Conservation (phyloP, 192 early-diverging fungal species). For the Backusella morwellensis region DNA sequence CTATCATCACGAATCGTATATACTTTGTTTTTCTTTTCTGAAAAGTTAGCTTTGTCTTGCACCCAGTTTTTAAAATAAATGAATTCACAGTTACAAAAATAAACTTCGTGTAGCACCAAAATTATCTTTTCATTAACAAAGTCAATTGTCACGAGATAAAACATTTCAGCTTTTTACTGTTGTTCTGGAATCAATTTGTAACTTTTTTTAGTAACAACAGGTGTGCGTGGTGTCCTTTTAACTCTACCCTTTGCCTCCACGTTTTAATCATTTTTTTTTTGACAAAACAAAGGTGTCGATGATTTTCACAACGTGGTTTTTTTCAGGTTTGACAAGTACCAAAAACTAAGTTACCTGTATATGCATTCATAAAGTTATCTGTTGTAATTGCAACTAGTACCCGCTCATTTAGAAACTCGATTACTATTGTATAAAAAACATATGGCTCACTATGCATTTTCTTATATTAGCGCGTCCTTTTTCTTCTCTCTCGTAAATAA, state of each 20-base stretch:
- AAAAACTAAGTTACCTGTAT: background rate
- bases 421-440: background rate
- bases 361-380: background rate
- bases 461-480: background rate
- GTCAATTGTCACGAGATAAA: background rate
- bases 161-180: background rate
- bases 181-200: background rate
- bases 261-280: background rate
- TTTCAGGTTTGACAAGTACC: constrained; percentile 2
- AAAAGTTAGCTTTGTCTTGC: background rate
- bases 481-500: background rate
- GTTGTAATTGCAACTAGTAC: background rate
- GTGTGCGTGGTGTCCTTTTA: background rate
- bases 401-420: background rate
- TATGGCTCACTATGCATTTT: background rate
- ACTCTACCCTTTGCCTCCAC: background rate
- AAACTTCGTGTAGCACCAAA: background rate
- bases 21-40: background rate
- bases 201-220: background rate
- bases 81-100: background rate
- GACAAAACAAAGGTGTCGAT: constrained; percentile 1
- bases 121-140: background rate
- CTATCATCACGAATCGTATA: background rate
- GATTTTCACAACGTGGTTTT: constrained; percentile 10
- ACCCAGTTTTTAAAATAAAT: background rate